These are phyloP conservation scores for Phytophthora citricola DNA, from an alignment of 352 stramenopile genomes.

Conservation along the genomic window DNA sequence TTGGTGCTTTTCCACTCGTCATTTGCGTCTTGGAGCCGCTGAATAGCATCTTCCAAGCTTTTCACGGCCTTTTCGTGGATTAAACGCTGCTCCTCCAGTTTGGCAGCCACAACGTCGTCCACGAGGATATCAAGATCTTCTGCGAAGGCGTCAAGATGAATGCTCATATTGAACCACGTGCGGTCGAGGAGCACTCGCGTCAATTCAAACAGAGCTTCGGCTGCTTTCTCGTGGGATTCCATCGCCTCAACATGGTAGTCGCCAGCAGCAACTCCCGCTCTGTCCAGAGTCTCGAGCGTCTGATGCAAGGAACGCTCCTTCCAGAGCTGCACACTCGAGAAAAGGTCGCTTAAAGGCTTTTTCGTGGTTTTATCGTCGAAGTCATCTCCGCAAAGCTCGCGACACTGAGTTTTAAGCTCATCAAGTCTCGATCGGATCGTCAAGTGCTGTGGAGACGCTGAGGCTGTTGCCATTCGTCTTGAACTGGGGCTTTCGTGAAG, in stretches of 20 bases:
- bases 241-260: slow-evolving; percentile 67
- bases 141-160: slow-evolving; percentile 43
- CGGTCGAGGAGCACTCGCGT: slow-evolving; percentile 32
- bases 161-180: slow-evolving; percentile 23
- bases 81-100: slow-evolving; percentile 47
- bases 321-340: slow-evolving; percentile 58
- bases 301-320: slow-evolving; percentile 69
- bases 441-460: slow-evolving; percentile 13
- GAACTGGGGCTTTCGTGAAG: no score
- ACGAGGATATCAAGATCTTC: slow-evolving; percentile 36
- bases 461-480: not conserved
- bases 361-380: not conserved
- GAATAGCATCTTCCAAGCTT: slow-evolving; percentile 46
- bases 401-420: slow-evolving; percentile 20
- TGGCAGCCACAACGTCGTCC: slow-evolving; percentile 39
- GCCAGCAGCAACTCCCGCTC: slow-evolving; percentile 1
- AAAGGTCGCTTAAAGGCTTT: slow-evolving; percentile 22
- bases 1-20: slow-evolving; percentile 33
- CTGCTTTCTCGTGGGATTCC: slow-evolving; percentile 57
- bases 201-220: slow-evolving; percentile 46
- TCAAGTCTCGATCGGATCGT: slow-evolving; percentile 26
- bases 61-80: slow-evolving; percentile 30
- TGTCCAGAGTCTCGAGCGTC: slow-evolving; percentile 55
- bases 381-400: slow-evolving; percentile 16
- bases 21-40: slow-evolving; percentile 16